Conservation (phyloP, 495 filamentous ascomycete species). For the Trichoderma asperelloides region DNA sequence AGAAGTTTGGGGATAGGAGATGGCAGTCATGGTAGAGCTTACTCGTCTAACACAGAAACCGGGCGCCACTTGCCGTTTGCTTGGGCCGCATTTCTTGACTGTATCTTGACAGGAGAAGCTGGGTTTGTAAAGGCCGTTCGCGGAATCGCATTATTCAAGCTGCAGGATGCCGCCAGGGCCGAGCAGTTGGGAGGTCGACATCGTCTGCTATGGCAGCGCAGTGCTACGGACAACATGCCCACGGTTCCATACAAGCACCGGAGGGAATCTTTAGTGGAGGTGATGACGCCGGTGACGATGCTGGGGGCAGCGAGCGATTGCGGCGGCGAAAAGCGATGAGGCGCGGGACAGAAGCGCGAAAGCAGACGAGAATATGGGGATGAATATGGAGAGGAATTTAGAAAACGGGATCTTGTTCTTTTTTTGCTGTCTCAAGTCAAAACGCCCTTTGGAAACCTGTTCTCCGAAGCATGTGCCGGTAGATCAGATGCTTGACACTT, state of each 20-base stretch:
- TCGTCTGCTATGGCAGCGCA: slow-evolving; percentile 35
- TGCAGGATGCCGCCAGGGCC: neutral
- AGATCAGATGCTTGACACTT: neutral
- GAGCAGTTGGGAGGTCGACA: slow-evolving; percentile 17
- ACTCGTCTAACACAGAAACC: slow-evolving; percentile 82
- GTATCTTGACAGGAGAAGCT: neutral
- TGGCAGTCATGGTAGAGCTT: slow-evolving; percentile 23
- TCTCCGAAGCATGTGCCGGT: slow-evolving; percentile 1
- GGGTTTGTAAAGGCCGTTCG: neutral
- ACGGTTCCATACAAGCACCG: slow-evolving; percentile 31
- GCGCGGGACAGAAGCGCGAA: neutral
- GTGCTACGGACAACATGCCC: slow-evolving; percentile 38
- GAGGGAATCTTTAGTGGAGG: neutral
- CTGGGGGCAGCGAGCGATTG: neutral
- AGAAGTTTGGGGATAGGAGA: neutral
- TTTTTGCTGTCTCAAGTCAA: neutral
- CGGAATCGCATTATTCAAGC: neutral
- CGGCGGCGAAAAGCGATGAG: neutral
- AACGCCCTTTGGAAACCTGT: neutral
- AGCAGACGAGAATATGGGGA: neutral
- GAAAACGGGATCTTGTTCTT: neutral
- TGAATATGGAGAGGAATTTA: neutral
- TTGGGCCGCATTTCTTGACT: neutral
- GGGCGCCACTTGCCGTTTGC: slow-evolving; percentile 62
- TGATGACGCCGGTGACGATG: neutral